These are phyloP conservation scores for Medicago truncatula DNA, from an alignment of 306 rosid genomes.

Conservation along the genomic window DNA sequence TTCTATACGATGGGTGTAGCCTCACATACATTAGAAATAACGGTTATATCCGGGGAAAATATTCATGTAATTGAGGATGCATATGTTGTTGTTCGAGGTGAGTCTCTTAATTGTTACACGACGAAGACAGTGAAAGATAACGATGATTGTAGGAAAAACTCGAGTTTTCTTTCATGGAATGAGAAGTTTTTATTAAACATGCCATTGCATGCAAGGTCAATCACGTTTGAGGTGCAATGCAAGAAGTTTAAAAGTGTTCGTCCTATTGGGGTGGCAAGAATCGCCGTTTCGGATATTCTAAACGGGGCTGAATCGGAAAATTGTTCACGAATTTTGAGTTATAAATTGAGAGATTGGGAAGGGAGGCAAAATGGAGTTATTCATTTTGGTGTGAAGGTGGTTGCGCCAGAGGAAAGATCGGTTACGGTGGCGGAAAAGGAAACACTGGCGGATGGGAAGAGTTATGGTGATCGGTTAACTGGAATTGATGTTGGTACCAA, in stretches of 20 bases:
- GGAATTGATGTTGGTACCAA: not conserved
- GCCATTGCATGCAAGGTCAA: constrained; percentile 46
- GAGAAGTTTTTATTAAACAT: constrained; percentile 50
- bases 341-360: constrained; percentile 56
- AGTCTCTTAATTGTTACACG: constrained; percentile 31
- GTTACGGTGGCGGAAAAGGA: not conserved
- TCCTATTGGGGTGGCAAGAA: constrained; percentile 48
- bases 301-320: constrained; percentile 37
- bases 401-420: not conserved
- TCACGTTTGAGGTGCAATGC: constrained; percentile 58
- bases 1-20: not conserved
- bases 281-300: constrained; percentile 51
- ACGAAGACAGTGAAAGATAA: constrained; percentile 45
- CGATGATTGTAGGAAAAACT: not conserved
- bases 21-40: constrained; percentile 51
- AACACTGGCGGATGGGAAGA: not conserved
- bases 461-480: not conserved
- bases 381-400: constrained; percentile 56
- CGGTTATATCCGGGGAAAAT: constrained; percentile 53
- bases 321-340: constrained; percentile 54
- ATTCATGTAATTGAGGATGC: constrained; percentile 43
- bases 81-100: constrained; percentile 49
- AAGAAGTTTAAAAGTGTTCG: constrained; percentile 37
- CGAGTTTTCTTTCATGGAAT: constrained; percentile 51
- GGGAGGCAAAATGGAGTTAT: constrained; percentile 64